Conservation (phyloP, 306 rosid genomes). For the Albizia julibrissin region DNA sequence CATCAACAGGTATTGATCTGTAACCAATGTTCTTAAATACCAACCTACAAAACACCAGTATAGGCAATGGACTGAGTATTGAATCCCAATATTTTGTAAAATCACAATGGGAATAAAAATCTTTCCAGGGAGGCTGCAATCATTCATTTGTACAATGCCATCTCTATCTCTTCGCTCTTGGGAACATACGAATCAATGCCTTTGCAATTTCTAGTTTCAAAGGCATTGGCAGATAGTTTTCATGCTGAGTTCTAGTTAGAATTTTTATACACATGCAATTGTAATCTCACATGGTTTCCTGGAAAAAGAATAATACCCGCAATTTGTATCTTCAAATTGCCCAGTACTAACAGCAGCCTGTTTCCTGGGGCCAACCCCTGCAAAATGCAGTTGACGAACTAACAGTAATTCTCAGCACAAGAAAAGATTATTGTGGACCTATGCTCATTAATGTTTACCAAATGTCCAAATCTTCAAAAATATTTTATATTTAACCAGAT, state of each 20-base stretch:
- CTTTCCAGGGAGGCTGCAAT: conserved; percentile 11
- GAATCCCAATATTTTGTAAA: conserved; percentile 9
- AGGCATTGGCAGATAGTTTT: conserved; percentile 1
- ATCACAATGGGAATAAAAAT: conserved; percentile 8
- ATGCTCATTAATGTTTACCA: neutral
- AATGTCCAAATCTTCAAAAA: conserved; percentile 8
- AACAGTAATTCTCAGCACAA: conserved; percentile 22
- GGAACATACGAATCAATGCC: conserved; percentile 4
- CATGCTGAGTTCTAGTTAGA: conserved; percentile 20
- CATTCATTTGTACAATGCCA: conserved; percentile 19
- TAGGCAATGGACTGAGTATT: conserved; percentile 11
- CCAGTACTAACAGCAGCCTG: conserved; percentile 77
- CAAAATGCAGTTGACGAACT: conserved; percentile 35
- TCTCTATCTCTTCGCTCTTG: neutral
- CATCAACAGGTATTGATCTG: conserved; percentile 82
- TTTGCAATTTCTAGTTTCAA: conserved; percentile 16
- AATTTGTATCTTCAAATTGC: conserved; percentile 69
- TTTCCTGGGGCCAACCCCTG: conserved; percentile 72
- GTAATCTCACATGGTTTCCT: conserved; percentile 9
- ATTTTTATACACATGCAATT: conserved; percentile 8
- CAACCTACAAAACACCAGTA: conserved; percentile 60
- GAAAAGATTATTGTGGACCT: conserved; percentile 7
- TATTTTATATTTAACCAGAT: conserved; percentile 10
- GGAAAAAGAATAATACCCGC: conserved; percentile 58
- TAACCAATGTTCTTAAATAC: conserved; percentile 93